Base-by-base conservation (phyloP, 257 asterid genomes). In the Jasminum sambac region DNA sequence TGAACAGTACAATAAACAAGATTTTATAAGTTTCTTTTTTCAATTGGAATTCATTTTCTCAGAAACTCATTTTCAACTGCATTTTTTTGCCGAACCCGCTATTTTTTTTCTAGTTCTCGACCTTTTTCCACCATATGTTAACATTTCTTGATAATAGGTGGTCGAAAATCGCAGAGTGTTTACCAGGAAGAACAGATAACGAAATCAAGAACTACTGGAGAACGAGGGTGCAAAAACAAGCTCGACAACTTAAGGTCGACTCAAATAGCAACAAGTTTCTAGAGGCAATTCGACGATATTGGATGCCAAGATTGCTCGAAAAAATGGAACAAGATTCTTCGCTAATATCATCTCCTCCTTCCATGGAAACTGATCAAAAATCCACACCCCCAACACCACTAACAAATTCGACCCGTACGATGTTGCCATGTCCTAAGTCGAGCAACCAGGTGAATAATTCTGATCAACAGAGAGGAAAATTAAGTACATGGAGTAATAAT, bases 151-250 rank as follows among this genome's bases (percentile, higher is more conserved):
- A 63, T 67, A 69, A 1, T 58, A 91, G 98, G 80, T 92, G 98
- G 98, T 88, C 98, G 4, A 89, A 83, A 75, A 92, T 92, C 2
- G 96, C 98, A 0, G 92, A 81, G 43, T 81, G 86, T 80, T 70
- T 92, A 13, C 96, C 96, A 0, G 96, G 98, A 63, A 86, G 97
- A 68, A 91, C 97, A 0, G 97, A 91, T 25, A 91, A 91, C 2
- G 97, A 91, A 65, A 89, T 92, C 63, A 92, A 92, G 83, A 92
- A 89, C 11, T 92, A 92, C 63, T 92, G 98, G 98, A 80, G 98
- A 71, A 92, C 98, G 12, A 78, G 96, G 77, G 96, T 92, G 43
- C 94, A 92, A 37, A 92, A 91, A 67, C 98, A 91, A 76, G 98
- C 98, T 0, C 75, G 92, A 19, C 96, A 89, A 34, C 84, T 92